Conservation (phyloP, 257 asterid species). For the Voacanga thouarsii region DNA sequence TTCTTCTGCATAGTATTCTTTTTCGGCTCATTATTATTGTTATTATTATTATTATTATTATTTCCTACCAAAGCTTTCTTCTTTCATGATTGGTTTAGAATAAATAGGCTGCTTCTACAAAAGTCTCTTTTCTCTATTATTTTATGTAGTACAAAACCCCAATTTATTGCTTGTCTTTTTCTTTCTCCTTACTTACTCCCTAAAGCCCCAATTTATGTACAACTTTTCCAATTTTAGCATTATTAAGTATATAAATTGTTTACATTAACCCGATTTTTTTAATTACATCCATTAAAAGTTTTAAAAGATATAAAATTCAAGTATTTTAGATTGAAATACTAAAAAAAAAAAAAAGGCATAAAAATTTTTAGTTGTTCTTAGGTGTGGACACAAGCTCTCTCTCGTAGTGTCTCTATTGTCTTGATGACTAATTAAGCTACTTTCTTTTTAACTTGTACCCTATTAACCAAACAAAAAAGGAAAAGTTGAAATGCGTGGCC, state of each 20-base stretch:
- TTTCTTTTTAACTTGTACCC: no score
- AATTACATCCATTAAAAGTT: no score
- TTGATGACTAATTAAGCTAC: no score
- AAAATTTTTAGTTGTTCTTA: no score
- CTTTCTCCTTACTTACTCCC: background rate
- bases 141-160: background rate
- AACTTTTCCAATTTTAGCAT: background rate
- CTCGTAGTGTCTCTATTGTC: no score
- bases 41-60: background rate
- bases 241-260: background rate
- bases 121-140: background rate
- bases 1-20: background rate
- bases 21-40: slow-evolving; percentile 4
- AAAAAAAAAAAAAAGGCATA: no score
- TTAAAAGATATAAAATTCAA: no score
- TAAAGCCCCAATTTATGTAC: background rate
- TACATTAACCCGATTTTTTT: no score
- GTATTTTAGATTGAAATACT: no score
- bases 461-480: no score
- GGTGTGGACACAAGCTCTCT: no score
- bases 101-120: background rate
- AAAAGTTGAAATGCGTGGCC: no score
- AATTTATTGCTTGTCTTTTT: background rate
- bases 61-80: background rate
- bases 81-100: background rate